Percentiles rank a stretch among this genome's conserved stretches.
Evolutionary conservation across 352 stramenopile species (phyloP).

Genomic region (Phytopythium helicoides): DNA sequence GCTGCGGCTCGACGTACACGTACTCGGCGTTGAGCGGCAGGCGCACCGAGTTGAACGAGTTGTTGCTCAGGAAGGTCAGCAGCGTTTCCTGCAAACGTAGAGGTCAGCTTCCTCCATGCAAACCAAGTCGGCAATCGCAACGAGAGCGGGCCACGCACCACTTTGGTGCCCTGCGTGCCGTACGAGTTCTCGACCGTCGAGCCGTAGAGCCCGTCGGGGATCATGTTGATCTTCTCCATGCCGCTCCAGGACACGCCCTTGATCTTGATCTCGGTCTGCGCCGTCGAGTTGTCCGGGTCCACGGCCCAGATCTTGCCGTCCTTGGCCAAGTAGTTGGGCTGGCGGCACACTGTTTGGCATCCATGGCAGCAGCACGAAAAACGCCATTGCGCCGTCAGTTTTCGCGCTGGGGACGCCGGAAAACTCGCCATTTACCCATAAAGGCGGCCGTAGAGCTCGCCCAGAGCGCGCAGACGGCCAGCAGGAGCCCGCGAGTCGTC

Average conservation of each 20-base stretch:
- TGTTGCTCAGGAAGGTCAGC: slow-evolving; percentile 46
- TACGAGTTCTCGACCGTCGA: slow-evolving; percentile 23
- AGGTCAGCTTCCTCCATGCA: no score
- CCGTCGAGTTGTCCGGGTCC: slow-evolving; percentile 32
- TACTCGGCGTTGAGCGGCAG: slow-evolving; percentile 55
- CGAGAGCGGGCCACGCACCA: slow-evolving; percentile 21
- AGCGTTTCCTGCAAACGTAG: slow-evolving; percentile 29
- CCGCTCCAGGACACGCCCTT: slow-evolving; percentile 61
- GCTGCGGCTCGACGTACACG: slow-evolving; percentile 33
- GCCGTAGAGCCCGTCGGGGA: slow-evolving; percentile 56
- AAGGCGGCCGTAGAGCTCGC: background rate
- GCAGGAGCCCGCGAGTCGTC: no score
- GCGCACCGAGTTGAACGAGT: slow-evolving; percentile 66
- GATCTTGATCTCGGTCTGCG: slow-evolving; percentile 55
- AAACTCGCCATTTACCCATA: background rate
- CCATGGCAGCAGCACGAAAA: no score
- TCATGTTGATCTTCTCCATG: slow-evolving; percentile 73
- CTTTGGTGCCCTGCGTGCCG: slow-evolving; percentile 42
- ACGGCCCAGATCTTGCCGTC: slow-evolving; percentile 55
- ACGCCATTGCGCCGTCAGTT: no score
- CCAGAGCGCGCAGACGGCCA: no score
- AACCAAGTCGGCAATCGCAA: background rate
- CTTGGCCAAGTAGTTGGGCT: slow-evolving; percentile 60
- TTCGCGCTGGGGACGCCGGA: background rate
- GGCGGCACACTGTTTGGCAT: slow-evolving; percentile 38